A percentile compares a stretch with the other conserved stretches of the same genome.
These are phyloP conservation scores for Trichoderma pleuroti DNA, from an alignment of 2,329 filamentous ascomycete species.

Conservation along the genomic window DNA sequence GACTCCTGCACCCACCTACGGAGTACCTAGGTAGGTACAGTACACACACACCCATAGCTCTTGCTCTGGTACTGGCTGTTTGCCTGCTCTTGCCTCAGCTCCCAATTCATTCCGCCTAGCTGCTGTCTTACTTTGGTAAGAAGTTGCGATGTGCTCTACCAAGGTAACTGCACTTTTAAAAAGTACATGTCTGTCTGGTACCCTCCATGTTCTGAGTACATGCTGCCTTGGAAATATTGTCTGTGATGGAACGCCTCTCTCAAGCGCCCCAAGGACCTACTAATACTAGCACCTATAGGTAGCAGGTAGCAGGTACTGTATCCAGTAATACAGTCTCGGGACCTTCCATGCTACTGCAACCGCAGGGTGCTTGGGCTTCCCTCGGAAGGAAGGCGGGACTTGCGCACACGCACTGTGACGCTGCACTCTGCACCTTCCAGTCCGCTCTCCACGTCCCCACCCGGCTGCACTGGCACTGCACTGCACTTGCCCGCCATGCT, in stretches of 20 bases:
- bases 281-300: too few relatives aligned
- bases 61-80: background rate
- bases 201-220: background rate
- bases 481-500: background rate
- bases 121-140: background rate
- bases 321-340: background rate
- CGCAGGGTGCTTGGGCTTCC: background rate
- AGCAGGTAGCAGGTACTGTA: too few relatives aligned
- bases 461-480: background rate
- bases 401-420: constrained; percentile 3
- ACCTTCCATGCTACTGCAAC: background rate
- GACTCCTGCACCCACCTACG: background rate
- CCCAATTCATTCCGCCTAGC: background rate
- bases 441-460: background rate
- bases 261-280: background rate
- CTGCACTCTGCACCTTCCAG: background rate
- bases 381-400: constrained; percentile 5
- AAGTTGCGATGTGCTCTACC: background rate
- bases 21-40: background rate
- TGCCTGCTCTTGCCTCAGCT: background rate
- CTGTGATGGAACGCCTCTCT: background rate
- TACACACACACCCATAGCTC: constrained; percentile 7
- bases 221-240: background rate
- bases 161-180: too few relatives aligned
- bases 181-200: background rate